Percentiles rank a stretch among this genome's conserved stretches.
These are phyloP conservation scores for Zoysia pacifica DNA, from an alignment of 176 grass and related monocot species.

Conservation along the genomic window DNA sequence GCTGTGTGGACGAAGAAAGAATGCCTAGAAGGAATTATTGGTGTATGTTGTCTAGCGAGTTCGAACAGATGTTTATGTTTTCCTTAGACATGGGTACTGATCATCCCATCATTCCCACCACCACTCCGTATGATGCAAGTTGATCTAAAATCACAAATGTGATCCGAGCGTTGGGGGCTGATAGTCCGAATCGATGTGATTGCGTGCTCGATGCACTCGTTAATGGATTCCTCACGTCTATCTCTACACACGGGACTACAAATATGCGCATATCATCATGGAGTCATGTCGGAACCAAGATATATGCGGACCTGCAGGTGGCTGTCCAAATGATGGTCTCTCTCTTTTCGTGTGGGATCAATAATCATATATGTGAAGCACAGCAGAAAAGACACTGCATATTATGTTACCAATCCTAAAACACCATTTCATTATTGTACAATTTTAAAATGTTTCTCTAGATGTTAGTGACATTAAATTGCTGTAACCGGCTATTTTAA, in stretches of 20 bases:
- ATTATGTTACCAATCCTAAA: no score
- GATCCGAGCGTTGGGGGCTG: background rate
- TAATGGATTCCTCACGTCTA: constrained; percentile 39
- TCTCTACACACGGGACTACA: constrained; percentile 17
- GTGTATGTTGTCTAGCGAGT: background rate
- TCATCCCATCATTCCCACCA: constrained; percentile 7
- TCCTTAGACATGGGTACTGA: background rate
- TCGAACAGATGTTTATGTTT: background rate
- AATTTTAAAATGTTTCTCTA: no score
- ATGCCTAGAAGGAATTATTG: background rate
- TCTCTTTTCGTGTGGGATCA: no score
- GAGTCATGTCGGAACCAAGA: no score
- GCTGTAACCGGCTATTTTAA: background rate
- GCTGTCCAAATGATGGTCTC: background rate
- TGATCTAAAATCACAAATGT: background rate
- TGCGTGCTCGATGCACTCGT: constrained; percentile 17
- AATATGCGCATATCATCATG: constrained; percentile 31
- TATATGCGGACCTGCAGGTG: background rate
- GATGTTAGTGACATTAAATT: background rate
- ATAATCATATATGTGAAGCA: no score
- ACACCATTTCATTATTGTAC: no score
- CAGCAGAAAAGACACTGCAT: no score
- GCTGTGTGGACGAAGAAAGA: background rate
- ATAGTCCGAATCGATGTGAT: constrained; percentile 29
- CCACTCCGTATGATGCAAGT: constrained; percentile 7